A percentile compares a stretch with the other conserved stretches of the same genome.
These are phyloP conservation scores for Euphorbia lathyris DNA, from an alignment of 345 rosid species.

Conservation along the genomic window DNA sequence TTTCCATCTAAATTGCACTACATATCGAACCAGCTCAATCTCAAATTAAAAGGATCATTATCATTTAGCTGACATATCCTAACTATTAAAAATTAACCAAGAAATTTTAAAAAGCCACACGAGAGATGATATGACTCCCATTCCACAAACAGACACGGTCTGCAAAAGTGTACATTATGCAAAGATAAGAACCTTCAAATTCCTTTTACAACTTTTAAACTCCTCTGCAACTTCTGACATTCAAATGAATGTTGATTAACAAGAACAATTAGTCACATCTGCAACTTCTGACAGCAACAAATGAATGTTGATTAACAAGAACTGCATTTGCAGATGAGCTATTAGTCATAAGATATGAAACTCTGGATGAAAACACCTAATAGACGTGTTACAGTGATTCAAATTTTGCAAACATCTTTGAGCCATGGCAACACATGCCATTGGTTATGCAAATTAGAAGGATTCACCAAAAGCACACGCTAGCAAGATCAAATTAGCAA, in stretches of 20 bases:
- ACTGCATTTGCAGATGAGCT: background rate
- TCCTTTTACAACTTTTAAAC: background rate
- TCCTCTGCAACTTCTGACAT: too few relatives aligned
- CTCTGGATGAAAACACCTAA: background rate
- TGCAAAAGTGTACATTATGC: background rate
- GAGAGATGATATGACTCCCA: background rate
- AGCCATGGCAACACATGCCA: background rate
- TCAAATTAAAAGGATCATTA: background rate
- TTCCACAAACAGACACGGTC: background rate
- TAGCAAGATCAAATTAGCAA: background rate
- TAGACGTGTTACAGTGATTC: background rate
- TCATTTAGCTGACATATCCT: background rate
- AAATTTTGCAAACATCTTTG: background rate
- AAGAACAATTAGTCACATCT: background rate
- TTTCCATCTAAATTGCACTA: background rate
- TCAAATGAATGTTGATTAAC: too few relatives aligned
- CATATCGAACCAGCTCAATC: background rate
- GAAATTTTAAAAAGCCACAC: background rate
- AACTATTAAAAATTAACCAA: background rate
- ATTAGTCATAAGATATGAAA: background rate
- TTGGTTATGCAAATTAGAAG: background rate
- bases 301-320: background rate
- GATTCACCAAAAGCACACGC: background rate
- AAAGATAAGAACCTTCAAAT: conserved; percentile 1
- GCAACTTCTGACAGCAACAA: background rate